phyloP scores from a whole-genome alignment of 2,329 filamentous ascomycete species.

The Colletotrichum melonis region DNA sequence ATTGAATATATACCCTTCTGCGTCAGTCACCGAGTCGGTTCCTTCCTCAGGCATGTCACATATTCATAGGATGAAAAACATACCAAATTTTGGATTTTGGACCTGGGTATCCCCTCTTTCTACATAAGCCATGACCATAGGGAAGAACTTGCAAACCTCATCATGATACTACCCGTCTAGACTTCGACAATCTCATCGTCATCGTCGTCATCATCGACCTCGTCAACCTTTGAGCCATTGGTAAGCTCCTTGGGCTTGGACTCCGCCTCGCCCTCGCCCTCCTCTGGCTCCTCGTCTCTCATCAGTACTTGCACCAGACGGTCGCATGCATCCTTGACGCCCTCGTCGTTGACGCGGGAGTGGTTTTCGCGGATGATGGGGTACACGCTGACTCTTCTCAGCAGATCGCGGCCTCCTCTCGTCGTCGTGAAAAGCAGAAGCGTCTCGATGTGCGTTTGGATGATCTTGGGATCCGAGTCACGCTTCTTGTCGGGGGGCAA shows the following conservation, averaged over 20 bases:
- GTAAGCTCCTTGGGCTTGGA: slow-evolving; percentile 51
- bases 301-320: slow-evolving; percentile 89
- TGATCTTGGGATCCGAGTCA: slow-evolving; percentile 79
- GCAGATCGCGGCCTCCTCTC: slow-evolving; percentile 75
- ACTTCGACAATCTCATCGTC: slow-evolving; percentile 67
- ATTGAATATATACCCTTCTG: background rate
- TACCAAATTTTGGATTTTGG: background rate
- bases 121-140: slow-evolving; percentile 29
- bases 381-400: slow-evolving; percentile 86
- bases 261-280: slow-evolving; percentile 47
- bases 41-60: background rate
- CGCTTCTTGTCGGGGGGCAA: slow-evolving; percentile 90
- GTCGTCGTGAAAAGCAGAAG: slow-evolving; percentile 86
- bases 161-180: slow-evolving; percentile 41
- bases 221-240: slow-evolving; percentile 57
- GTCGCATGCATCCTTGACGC: slow-evolving; percentile 86
- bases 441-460: slow-evolving; percentile 91
- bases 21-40: background rate
- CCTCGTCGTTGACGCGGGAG: slow-evolving; percentile 79
- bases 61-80: background rate
- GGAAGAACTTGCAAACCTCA: background rate
- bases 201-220: slow-evolving; percentile 61
- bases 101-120: slow-evolving; percentile 33
- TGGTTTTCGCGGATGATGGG: slow-evolving; percentile 91
- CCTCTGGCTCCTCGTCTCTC: slow-evolving; percentile 77